Evolutionary conservation across 225 moss, liverwort and hornwort genomes (phyloP).

Genomic region (Straminergon stramineum): DNA sequence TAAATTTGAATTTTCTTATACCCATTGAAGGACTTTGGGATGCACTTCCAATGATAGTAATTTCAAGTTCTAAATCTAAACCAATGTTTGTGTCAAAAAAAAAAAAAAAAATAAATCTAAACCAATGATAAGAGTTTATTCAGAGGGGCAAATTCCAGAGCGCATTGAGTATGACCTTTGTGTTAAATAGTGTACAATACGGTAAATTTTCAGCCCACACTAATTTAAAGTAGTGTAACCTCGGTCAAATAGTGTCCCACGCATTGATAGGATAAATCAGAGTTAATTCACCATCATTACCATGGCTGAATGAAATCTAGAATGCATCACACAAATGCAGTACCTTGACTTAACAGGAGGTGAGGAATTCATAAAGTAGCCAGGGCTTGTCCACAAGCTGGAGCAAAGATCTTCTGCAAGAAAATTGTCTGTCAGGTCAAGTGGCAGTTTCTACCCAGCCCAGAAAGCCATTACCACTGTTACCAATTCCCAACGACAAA

Average conservation of each 20-base stretch:
- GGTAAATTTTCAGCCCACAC: too few species aligned
- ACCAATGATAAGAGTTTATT: neutral
- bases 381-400: neutral
- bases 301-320: neutral
- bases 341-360: neutral
- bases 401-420: neutral
- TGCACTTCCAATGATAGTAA: neutral
- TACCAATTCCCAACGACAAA: neutral
- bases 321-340: neutral
- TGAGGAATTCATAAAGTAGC: neutral
- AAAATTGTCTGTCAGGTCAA: neutral
- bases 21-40: fast-evolving
- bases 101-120: too few species aligned
- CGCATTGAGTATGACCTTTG: neutral
- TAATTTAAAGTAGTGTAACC: neutral
- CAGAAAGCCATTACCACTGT: neutral
- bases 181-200: neutral
- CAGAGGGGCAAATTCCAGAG: fast-evolving
- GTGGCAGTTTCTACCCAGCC: neutral
- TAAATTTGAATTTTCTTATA: neutral
- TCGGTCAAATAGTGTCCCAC: neutral
- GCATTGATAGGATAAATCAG: neutral
- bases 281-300: neutral
- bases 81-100: too few species aligned
- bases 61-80: neutral